phyloP scores from a whole-genome alignment of 108 stramenopile species.

The Cyclotella cryptica region DNA sequence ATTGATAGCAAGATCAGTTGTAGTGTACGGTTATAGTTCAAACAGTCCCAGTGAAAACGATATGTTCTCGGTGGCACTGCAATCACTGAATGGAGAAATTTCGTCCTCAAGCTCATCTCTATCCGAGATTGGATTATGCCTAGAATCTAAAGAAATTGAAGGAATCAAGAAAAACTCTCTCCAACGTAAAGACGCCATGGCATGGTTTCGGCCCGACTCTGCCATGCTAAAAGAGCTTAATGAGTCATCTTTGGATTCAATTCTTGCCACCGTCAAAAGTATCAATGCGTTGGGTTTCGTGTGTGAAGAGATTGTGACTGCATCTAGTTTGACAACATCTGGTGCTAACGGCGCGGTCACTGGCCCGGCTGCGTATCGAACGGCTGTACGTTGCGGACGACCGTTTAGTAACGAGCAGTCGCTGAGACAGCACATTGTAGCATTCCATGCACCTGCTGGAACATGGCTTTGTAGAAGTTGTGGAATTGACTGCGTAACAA shows the following conservation, averaged over 20 bases:
- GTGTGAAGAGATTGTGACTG: constrained; percentile 84
- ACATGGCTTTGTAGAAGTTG: constrained; percentile 90
- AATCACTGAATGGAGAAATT: constrained; percentile 64
- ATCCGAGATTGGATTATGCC: constrained; percentile 22
- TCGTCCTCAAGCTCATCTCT: constrained; percentile 11
- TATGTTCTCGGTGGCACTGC: constrained; percentile 59
- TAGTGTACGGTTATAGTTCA: constrained; percentile 61
- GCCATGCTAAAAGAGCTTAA: constrained; percentile 81
- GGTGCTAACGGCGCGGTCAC: constrained; percentile 75
- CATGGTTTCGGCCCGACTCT: constrained; percentile 73
- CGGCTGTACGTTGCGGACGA: constrained; percentile 77
- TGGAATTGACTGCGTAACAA: constrained; percentile 82
- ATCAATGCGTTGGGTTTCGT: constrained; percentile 64
- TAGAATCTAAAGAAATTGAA: constrained; percentile 59
- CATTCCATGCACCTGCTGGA: constrained; percentile 84
- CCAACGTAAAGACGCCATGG: constrained; percentile 64
- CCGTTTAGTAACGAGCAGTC: constrained; percentile 84
- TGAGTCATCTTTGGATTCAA: constrained; percentile 52
- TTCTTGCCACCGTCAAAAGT: constrained; percentile 66
- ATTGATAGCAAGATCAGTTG: constrained; percentile 69
- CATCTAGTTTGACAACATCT: constrained; percentile 74
- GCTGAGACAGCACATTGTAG: constrained; percentile 77
- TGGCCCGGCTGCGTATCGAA: constrained; percentile 73
- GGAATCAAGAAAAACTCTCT: constrained; percentile 56
- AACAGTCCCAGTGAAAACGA: constrained; percentile 31